These are phyloP conservation scores for Tylopilus plumbeoviolaceoides DNA, from an alignment of 768 basidiomycete genomes.

Conservation along the genomic window DNA sequence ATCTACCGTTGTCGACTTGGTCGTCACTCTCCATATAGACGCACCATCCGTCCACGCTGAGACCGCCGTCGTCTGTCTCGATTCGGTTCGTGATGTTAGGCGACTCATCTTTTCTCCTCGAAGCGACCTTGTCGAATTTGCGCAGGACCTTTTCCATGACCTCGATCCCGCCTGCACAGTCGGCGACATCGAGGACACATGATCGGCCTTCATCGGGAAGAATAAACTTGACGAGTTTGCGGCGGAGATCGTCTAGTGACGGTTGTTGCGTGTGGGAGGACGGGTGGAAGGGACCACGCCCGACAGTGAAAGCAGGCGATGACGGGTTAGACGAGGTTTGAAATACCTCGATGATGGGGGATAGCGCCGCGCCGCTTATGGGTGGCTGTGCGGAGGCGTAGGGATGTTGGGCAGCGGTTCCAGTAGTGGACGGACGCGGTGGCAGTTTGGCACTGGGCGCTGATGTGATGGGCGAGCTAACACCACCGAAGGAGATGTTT, in stretches of 20 bases:
- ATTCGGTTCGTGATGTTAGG: conserved; percentile 48
- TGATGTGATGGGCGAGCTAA: conserved; percentile 36
- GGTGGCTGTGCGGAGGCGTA: conserved; percentile 54
- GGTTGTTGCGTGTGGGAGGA: conserved; percentile 39
- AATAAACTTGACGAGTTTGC: conserved; percentile 85
- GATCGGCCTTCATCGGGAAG: conserved; percentile 79
- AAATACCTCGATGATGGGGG: conserved; percentile 72
- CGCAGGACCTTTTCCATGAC: conserved; percentile 84
- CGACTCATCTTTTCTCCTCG: conserved; percentile 40
- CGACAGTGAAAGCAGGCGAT: conserved; percentile 54
- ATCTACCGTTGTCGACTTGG: conserved; percentile 50
- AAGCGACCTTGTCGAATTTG: conserved; percentile 73
- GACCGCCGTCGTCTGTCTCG: conserved; percentile 68
- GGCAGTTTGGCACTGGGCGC: conserved; percentile 40
- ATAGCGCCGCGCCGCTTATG: conserved; percentile 45
- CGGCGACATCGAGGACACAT: conserved; percentile 74
- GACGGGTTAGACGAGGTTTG: conserved; percentile 36
- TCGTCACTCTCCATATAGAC: conserved; percentile 66
- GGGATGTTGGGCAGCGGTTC: conserved; percentile 47
- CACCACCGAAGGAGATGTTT: conserved; percentile 46
- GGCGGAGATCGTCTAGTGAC: conserved; percentile 73
- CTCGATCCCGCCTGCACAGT: conserved; percentile 79
- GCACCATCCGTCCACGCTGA: conserved; percentile 88
- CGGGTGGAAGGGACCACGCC: conserved; percentile 57
- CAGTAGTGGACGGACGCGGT: conserved; percentile 40